Base-by-base conservation (phyloP, 495 filamentous ascomycete genomes). In the Penicillium ochrochloron region DNA sequence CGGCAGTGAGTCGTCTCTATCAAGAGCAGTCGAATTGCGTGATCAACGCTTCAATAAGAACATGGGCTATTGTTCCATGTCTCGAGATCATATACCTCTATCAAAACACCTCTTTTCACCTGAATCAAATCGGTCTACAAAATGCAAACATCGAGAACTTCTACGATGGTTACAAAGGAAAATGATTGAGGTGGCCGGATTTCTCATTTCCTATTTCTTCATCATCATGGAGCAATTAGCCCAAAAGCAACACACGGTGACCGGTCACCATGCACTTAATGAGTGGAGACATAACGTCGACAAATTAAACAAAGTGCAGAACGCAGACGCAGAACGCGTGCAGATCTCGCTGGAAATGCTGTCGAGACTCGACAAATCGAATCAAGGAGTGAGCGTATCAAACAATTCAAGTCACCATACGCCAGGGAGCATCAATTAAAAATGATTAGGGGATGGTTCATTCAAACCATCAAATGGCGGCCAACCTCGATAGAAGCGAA, bases 401-500 rank as follows among this genome's bases (percentile, higher is more conserved):
- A 44, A 66, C 62, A 68, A 71, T 64, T 63, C 66, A 74, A 67
- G 62, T 64, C 56, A 56, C 57, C 37, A 56, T 56, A 63, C 62
- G 57, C 59, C 66, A 60, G 56, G 60, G 25, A 34, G 44, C 53
- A 59, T 34, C 68, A 33, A 77, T 69, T 75, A 70, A 76, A 78
- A 73, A 48, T 29, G 67, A 68, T 35, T 72, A 73, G 21, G 57
- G 61, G 66, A 17, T 57, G 67, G 66, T 67, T 70, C 65, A 19
- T 65, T 74, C 63, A 69, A 74, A 76, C 71, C 73, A 67, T 56
- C 56, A 69, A 75, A 56, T 64, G 66, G 69, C 67, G 79, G 79
- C 81, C 80, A 78, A 77, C 80, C 78, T 81, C 80, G 67, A 67
- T 64, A 74, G 77, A 80, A 79, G 63, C 63, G 71, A 75, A 75